Evolutionary conservation across 2,329 filamentous ascomycete genomes (phyloP).

Genomic region (Neofusicoccum cordaticola): DNA sequence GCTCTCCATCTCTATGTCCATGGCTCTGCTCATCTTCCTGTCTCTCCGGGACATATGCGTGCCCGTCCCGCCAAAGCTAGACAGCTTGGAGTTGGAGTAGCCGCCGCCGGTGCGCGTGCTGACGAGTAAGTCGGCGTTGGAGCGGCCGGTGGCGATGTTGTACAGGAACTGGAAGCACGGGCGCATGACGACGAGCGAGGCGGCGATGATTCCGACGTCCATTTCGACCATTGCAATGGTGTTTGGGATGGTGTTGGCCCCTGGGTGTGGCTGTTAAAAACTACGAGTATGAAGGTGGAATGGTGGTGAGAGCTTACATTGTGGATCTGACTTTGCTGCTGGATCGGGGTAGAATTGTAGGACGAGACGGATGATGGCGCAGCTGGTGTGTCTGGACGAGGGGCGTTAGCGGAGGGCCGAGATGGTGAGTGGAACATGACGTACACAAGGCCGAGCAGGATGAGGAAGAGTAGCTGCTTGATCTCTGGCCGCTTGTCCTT

Average conservation of each 20-base stretch:
- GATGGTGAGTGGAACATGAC: background rate
- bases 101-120: constrained; percentile 1
- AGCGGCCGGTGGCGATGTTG: constrained; percentile 2
- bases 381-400: background rate
- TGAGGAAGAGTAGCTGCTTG: constrained; percentile 6
- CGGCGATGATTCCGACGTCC: constrained; percentile 3
- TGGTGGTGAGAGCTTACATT: background rate
- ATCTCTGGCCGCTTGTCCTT: constrained; percentile 6
- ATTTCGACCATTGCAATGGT: constrained; percentile 2
- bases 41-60: background rate
- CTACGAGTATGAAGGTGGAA: no score
- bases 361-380: constrained; percentile 2
- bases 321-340: background rate
- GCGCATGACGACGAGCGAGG: constrained; percentile 3
- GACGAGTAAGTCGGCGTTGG: background rate
- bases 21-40: background rate
- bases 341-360: constrained; percentile 5
- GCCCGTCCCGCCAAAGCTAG: background rate
- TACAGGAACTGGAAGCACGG: constrained; percentile 6
- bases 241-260: background rate
- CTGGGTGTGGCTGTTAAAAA: no score
- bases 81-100: background rate
- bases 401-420: no score
- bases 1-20: constrained; percentile 3
- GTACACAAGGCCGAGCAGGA: constrained; percentile 2